Evolutionary conservation across 371 early-diverging fungal genomes (phyloP).

Genomic region (Lichtheimia ornata): DNA sequence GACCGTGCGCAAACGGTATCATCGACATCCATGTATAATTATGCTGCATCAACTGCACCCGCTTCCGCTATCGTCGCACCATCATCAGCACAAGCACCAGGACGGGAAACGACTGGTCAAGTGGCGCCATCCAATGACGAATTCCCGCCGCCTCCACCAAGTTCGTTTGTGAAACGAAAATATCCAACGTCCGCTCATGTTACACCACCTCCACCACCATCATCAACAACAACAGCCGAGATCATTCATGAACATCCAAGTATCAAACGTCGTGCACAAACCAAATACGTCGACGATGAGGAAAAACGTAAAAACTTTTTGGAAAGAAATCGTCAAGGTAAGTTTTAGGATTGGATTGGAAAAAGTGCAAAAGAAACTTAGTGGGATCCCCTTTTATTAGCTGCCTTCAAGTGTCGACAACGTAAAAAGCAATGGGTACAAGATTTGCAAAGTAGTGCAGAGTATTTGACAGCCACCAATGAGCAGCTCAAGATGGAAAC

Average conservation of each 20-base stretch:
- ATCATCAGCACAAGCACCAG: not conserved
- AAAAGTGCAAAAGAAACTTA: not conserved
- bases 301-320: constrained; percentile 78
- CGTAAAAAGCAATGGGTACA: constrained; percentile 67
- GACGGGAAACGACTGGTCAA: too few relatives aligned
- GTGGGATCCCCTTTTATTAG: constrained; percentile 21
- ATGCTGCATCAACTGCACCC: too few relatives aligned
- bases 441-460: constrained; percentile 56
- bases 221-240: not conserved
- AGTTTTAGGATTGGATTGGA: not conserved
- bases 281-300: constrained; percentile 46
- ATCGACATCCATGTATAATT: not conserved
- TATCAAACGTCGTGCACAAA: constrained; percentile 6
- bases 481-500: constrained; percentile 47
- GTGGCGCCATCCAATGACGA: too few relatives aligned
- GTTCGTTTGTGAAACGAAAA: constrained; percentile 9
- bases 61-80: not conserved
- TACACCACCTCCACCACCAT: not conserved
- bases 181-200: not conserved
- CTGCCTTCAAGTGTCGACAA: constrained; percentile 70
- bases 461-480: constrained; percentile 51
- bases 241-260: not conserved
- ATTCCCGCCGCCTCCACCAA: too few relatives aligned
- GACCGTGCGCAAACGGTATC: not conserved
- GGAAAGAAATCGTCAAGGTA: constrained; percentile 82